A percentile compares a stretch with the other conserved stretches of the same genome.
These are phyloP conservation scores for Candida albicans DNA, from an alignment of 1,139 yeast species.

Conservation along the genomic window DNA sequence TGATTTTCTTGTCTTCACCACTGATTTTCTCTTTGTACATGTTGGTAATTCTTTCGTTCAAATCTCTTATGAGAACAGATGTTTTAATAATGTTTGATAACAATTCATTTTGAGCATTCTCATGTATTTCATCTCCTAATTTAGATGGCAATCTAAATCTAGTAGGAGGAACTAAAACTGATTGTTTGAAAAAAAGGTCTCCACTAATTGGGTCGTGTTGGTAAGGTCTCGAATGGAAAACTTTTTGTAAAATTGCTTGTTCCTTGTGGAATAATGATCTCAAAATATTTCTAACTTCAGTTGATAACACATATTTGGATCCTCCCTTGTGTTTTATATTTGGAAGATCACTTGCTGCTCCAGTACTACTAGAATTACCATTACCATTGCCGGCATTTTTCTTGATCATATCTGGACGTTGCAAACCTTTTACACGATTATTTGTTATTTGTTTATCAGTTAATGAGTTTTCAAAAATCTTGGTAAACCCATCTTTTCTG, in stretches of 20 bases:
- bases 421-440: constrained; percentile 78
- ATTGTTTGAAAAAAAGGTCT: constrained; percentile 88
- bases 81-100: constrained; percentile 79
- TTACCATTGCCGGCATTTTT: constrained; percentile 1
- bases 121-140: constrained; percentile 94
- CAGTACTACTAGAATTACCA: constrained; percentile 10
- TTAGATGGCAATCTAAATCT: constrained; percentile 96
- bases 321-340: constrained; percentile 61
- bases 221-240: constrained; percentile 77
- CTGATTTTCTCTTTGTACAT: constrained; percentile 63
- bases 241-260: constrained; percentile 56
- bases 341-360: constrained; percentile 29
- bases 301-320: constrained; percentile 80
- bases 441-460: constrained; percentile 76
- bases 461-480: constrained; percentile 85
- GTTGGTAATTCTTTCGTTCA: constrained; percentile 73
- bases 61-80: constrained; percentile 78
- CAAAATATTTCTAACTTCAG: constrained; percentile 80
- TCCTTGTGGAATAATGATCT: constrained; percentile 76
- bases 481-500: constrained; percentile 93
- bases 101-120: constrained; percentile 88
- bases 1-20: constrained; percentile 63
- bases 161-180: constrained; percentile 92
- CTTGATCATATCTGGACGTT: constrained; percentile 70
- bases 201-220: constrained; percentile 55